Conservation (phyloP, 148 eudicot species). For the Camellia granthamiana region DNA sequence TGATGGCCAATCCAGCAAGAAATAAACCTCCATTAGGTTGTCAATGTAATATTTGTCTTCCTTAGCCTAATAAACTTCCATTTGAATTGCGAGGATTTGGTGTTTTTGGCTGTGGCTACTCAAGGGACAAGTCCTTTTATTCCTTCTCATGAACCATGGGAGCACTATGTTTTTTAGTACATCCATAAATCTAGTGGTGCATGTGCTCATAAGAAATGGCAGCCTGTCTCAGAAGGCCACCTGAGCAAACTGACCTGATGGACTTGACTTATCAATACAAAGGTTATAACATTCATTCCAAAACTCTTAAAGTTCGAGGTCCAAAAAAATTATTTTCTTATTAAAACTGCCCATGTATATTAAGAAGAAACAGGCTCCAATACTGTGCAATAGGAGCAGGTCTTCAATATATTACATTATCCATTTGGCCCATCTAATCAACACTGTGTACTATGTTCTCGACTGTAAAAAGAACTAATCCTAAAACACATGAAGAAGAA, state of each 20-base stretch:
- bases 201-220: neutral
- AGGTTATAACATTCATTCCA: too few species aligned
- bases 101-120: neutral
- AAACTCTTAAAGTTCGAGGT: too few species aligned
- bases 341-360: too few species aligned
- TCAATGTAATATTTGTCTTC: neutral
- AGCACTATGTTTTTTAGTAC: neutral
- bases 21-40: neutral
- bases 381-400: too few species aligned
- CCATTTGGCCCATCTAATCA: too few species aligned
- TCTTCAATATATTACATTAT: too few species aligned
- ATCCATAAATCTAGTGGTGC: neutral
- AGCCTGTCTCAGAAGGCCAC: neutral
- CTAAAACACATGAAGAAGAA: too few species aligned
- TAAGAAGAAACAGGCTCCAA: too few species aligned
- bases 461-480: too few species aligned
- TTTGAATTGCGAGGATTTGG: neutral
- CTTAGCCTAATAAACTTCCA: neutral
- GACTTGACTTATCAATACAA: neutral
- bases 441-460: too few species aligned
- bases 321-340: too few species aligned
- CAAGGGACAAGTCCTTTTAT: neutral
- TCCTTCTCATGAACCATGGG: neutral
- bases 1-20: neutral
- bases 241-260: neutral